A percentile compares a stretch with the other conserved stretches of the same genome.
These are phyloP conservation scores for Zelopaecilomyces penicillatus DNA, from an alignment of 2,329 filamentous ascomycete genomes.

Conservation along the genomic window DNA sequence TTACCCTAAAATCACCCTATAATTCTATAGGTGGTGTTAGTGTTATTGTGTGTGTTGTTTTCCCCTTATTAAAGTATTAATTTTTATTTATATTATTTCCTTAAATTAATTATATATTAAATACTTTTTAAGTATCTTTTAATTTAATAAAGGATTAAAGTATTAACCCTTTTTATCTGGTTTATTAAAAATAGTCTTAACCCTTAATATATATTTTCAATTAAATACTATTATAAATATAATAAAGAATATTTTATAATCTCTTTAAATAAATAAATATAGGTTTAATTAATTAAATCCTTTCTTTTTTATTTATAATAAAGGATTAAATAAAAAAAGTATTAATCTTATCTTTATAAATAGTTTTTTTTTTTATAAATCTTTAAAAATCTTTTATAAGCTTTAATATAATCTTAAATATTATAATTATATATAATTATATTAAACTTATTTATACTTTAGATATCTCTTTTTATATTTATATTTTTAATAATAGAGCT, in stretches of 20 bases:
- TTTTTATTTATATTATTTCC: too few species aligned
- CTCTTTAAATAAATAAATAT: not conserved
- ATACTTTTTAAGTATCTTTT: not conserved
- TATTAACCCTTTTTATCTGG: not conserved
- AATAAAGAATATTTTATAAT: not conserved
- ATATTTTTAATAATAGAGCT: not conserved
- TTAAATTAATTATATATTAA: too few species aligned
- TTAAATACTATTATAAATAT: not conserved
- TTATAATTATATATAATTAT: too few species aligned
- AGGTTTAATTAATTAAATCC: not conserved
- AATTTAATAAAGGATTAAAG: not conserved
- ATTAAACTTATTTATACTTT: not conserved
- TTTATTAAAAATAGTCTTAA: not conserved
- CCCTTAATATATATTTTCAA: not conserved
- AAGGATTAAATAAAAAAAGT: too few species aligned
- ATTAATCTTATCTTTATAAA: too few species aligned
- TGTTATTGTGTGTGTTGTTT: too few species aligned
- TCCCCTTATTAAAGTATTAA: too few species aligned
- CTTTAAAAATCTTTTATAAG: too few species aligned
- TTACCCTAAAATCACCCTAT: too few species aligned
- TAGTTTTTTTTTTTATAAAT: too few species aligned
- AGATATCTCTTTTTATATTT: not conserved
- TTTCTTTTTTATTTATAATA: not conserved
- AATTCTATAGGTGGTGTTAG: too few species aligned
- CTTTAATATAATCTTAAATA: not conserved